Evolutionary conservation across 495 filamentous ascomycete species (phyloP).

Genomic region (Aspergillus ostianus): DNA sequence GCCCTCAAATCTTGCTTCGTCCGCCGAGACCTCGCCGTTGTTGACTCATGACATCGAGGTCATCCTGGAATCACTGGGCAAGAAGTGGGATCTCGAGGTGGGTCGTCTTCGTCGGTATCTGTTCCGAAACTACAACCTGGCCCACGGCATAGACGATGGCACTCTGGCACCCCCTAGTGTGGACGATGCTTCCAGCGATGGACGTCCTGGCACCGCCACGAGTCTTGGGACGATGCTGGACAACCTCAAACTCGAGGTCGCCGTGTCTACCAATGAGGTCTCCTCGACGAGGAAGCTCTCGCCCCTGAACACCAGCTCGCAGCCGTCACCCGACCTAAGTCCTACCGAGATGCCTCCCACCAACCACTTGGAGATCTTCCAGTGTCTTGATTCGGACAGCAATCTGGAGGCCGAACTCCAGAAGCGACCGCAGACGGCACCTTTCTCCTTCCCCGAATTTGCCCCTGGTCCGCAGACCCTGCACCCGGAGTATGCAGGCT

Average conservation of each 20-base stretch:
- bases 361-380: constrained; percentile 22
- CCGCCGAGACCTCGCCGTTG: constrained; percentile 27
- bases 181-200: constrained; percentile 37
- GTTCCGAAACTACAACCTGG: constrained; percentile 59
- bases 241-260: constrained; percentile 40
- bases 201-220: constrained; percentile 38
- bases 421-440: constrained; percentile 28
- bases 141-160: constrained; percentile 39
- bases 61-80: constrained; percentile 54
- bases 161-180: constrained; percentile 2
- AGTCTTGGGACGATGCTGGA: constrained; percentile 43
- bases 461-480: constrained; percentile 18
- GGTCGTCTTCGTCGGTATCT: constrained; percentile 57
- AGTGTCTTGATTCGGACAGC: constrained; percentile 19
- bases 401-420: constrained; percentile 17
- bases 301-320: constrained; percentile 11
- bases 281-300: constrained; percentile 11
- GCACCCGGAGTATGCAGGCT: constrained; percentile 28
- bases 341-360: constrained; percentile 3
- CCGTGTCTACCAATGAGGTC: constrained; percentile 36
- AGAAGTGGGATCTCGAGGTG: constrained; percentile 62
- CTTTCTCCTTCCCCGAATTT: constrained; percentile 14
- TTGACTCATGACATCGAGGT: constrained; percentile 50
- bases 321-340: constrained; percentile 1
- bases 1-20: constrained; percentile 20